These are phyloP conservation scores for Stylonectria norvegica DNA, from an alignment of 2,329 filamentous ascomycete species.

Conservation along the genomic window DNA sequence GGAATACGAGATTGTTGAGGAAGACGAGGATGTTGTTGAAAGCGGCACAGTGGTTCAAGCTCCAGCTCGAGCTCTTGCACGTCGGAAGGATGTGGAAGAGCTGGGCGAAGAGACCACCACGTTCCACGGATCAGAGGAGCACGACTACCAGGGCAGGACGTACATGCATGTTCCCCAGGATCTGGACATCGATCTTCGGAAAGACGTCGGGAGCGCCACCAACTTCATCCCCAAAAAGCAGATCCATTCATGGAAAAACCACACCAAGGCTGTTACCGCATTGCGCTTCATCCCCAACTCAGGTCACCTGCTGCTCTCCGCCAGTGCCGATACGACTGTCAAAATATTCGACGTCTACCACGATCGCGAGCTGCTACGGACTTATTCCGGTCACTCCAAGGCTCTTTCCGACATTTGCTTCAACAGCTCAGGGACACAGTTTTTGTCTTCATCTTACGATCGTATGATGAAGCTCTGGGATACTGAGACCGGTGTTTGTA, in stretches of 20 bases:
- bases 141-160: conserved; percentile 91
- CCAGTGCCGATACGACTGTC: conserved; percentile 85
- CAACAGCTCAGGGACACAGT: conserved; percentile 75
- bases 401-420: conserved; percentile 88
- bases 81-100: conserved; percentile 56
- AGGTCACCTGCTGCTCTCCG: conserved; percentile 83
- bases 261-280: conserved; percentile 80
- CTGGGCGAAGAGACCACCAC: conserved; percentile 73
- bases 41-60: conserved; percentile 61
- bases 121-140: conserved; percentile 79
- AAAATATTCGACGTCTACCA: conserved; percentile 97
- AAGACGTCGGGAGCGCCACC: conserved; percentile 74
- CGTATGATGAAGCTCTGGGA: conserved; percentile 98
- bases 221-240: conserved; percentile 96
- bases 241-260: conserved; percentile 83
- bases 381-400: conserved; percentile 88
- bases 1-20: conserved; percentile 73
- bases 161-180: conserved; percentile 98
- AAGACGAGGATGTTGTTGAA: conserved; percentile 64
- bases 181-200: conserved; percentile 78
- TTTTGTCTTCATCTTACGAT: conserved; percentile 90
- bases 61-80: conserved; percentile 50
- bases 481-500: conserved; percentile 86
- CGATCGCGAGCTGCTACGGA: conserved; percentile 79
- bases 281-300: conserved; percentile 85